phyloP scores from a whole-genome alignment of 208 protist genomes.

The Blechomonas ayalai region DNA sequence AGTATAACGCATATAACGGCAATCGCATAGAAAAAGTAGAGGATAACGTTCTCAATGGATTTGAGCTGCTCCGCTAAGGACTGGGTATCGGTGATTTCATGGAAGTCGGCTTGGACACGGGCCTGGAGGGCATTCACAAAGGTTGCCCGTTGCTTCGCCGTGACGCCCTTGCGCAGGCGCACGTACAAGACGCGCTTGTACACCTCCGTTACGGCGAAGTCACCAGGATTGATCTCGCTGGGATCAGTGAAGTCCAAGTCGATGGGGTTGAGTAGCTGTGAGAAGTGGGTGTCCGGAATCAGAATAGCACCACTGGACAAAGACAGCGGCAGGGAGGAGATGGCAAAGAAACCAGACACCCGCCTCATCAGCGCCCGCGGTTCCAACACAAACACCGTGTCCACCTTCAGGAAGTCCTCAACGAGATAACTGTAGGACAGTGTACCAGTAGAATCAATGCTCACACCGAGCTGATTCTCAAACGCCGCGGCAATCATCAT shows the following conservation, averaged over 20 bases:
- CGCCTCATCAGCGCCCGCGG: slow-evolving; percentile 71
- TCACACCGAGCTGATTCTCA: slow-evolving; percentile 27
- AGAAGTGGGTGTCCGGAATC: slow-evolving; percentile 48
- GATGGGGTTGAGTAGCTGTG: slow-evolving; percentile 29
- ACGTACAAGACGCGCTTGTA: slow-evolving; percentile 61
- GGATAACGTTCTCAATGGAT: slow-evolving; percentile 57
- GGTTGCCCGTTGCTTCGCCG: slow-evolving; percentile 22
- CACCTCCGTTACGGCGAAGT: slow-evolving; percentile 21
- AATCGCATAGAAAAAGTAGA: slow-evolving; percentile 94
- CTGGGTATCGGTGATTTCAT: slow-evolving; percentile 34
- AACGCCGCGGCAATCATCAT: slow-evolving; percentile 20
- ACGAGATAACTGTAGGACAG: slow-evolving; percentile 41
- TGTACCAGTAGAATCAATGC: slow-evolving; percentile 8
- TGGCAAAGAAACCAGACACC: slow-evolving; percentile 75
- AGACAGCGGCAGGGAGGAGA: slow-evolving; percentile 44
- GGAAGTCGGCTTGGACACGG: slow-evolving; percentile 39
- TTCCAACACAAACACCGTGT: slow-evolving; percentile 45
- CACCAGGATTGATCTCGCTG: not conserved
- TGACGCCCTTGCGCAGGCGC: slow-evolving; percentile 27
- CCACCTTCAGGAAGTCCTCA: not conserved
- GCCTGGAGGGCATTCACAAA: slow-evolving; percentile 85
- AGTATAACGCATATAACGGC: slow-evolving; percentile 82
- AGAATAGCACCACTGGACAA: slow-evolving; percentile 48
- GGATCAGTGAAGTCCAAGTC: slow-evolving; percentile 20
- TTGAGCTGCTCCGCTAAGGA: slow-evolving; percentile 28